phyloP scores from a whole-genome alignment of 495 filamentous ascomycete genomes.

The Penicillium bialowiezense region DNA sequence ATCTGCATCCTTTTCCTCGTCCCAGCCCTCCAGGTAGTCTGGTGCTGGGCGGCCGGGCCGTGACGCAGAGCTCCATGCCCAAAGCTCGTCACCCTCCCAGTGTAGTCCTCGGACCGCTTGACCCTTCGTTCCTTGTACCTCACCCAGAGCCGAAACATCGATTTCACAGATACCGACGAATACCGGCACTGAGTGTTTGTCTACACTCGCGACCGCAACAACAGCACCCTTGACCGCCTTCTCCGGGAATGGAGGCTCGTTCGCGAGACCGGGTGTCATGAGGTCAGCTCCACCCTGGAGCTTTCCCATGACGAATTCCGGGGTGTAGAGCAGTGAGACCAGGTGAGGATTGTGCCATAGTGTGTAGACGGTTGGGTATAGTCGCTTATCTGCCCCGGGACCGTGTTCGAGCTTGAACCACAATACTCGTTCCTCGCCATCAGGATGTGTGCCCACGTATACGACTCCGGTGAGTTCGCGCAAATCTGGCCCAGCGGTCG shows the following conservation, averaged over 20 bases:
- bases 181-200: conserved; percentile 58
- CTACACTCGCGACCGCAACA: conserved; percentile 64
- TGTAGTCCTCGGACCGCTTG: conserved; percentile 66
- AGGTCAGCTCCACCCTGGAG: conserved; percentile 64
- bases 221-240: conserved; percentile 59
- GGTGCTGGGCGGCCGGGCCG: conserved; percentile 51
- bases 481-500: conserved; percentile 64
- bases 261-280: conserved; percentile 72
- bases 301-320: conserved; percentile 60
- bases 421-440: conserved; percentile 60
- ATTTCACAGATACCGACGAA: conserved; percentile 68
- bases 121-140: conserved; percentile 63
- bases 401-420: conserved; percentile 69
- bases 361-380: conserved; percentile 70
- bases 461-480: conserved; percentile 62
- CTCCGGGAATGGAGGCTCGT: conserved; percentile 65
- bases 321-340: conserved; percentile 63
- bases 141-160: conserved; percentile 55
- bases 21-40: conserved; percentile 48
- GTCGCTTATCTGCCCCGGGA: conserved; percentile 40
- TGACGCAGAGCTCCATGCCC: conserved; percentile 59
- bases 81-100: conserved; percentile 74
- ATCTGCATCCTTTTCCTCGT: conserved; percentile 34
- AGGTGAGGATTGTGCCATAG: conserved; percentile 63
- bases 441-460: conserved; percentile 58